A percentile compares a stretch with the other conserved stretches of the same genome.
These are phyloP conservation scores for Helichrysum umbraculigerum DNA, from an alignment of 129 eudicot species.

Conservation along the genomic window DNA sequence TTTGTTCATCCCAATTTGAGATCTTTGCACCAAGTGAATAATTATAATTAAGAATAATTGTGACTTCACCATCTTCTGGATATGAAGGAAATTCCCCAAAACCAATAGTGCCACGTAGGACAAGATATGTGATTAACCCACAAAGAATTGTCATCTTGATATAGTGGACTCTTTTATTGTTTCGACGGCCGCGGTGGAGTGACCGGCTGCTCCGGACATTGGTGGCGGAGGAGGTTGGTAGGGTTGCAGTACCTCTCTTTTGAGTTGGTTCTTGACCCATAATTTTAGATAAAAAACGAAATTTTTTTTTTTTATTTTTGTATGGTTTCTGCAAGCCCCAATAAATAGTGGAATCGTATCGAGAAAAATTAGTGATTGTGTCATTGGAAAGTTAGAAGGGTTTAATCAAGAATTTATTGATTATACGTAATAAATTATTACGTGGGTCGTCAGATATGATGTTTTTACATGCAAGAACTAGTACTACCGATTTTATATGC, in stretches of 20 bases:
- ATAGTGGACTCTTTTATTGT: conserved; percentile 66
- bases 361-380: not conserved
- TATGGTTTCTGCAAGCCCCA: not conserved
- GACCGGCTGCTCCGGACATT: conserved; percentile 34
- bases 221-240: conserved; percentile 47
- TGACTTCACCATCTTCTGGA: conserved; percentile 57
- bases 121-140: conserved; percentile 77
- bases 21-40: conserved; percentile 75
- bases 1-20: conserved; percentile 60
- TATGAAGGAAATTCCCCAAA: conserved; percentile 55
- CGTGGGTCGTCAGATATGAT: not conserved
- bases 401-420: not conserved
- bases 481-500: no score
- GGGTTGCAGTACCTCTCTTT: conserved; percentile 14
- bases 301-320: not conserved
- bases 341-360: not conserved
- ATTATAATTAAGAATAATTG: no score
- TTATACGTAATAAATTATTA: no score
- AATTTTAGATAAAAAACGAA: no score
- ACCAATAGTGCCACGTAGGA: conserved; percentile 81
- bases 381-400: not conserved
- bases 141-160: conserved; percentile 80
- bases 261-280: not conserved
- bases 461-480: no score
- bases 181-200: conserved; percentile 40